Evolutionary conservation across 1,139 yeast genomes (phyloP), one percentile per base, ranked within the genome.

Genomic region (Protomyces inundatus): DNA sequence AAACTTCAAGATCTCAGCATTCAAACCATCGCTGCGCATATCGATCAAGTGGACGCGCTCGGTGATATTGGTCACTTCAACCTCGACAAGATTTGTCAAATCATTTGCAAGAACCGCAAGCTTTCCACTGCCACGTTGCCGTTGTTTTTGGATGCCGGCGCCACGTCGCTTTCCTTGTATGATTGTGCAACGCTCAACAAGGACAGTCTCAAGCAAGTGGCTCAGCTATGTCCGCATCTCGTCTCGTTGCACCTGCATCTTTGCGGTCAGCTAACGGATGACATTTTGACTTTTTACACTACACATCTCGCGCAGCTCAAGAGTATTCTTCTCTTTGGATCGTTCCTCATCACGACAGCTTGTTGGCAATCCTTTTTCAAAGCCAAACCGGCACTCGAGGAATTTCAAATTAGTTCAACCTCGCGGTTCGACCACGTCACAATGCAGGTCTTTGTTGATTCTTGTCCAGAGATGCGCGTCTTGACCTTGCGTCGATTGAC

Each of bases 181-280:
- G 98, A 93, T 75, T 93, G 98, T 73, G 90, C 97, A 0, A 85
- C 85, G 64, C 81, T 93, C 37, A 83, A 83, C 40, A 80, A 82
- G 51, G 87, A 83, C 68, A 82, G 95, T 0, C 80, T 87, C 66
- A 81, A 82, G 69, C 81, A 84, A 69, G 84, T 93, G 53, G 91
- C 91, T 0, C 80, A 96, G 0, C 87, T 77, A 72, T 88, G 97
- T 69, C 97, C 97, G 0, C 79, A 85, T 48, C 68, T 93, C 3
- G 85, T 82, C 68, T 76, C 80, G 1, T 75, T 93, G 51, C 86
- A 87, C 0, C 77, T 93, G 56, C 84, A 84, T 66, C 91, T 90
- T 97, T 93, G 98, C 77, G 98, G 98, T 2, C 95, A 88, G 70
- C 76, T 93, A 48, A 90, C 87, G 70, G 88, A 88, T 73, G 90